Conservation (phyloP, 164 flowering plant genomes). For the Berberis vulgaris region DNA sequence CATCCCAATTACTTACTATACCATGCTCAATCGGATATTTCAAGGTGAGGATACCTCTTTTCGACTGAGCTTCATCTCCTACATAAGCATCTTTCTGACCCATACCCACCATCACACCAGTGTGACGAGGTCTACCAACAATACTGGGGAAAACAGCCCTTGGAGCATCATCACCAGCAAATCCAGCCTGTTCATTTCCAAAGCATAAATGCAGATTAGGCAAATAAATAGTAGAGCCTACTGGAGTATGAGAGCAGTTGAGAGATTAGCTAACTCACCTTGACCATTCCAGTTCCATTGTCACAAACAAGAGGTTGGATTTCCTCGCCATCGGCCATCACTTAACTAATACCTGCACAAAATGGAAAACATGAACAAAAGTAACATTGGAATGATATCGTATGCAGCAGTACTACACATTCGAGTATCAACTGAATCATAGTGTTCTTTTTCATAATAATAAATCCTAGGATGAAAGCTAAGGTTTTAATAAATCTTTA, state of each 20-base stretch:
- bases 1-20: conserved; percentile 81
- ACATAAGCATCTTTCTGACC: conserved; percentile 70
- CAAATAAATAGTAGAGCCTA: not conserved
- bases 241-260: not conserved
- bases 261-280: conserved; percentile 22
- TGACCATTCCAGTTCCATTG: conserved; percentile 65
- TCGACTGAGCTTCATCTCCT: conserved; percentile 67
- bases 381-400: not conserved
- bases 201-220: not conserved
- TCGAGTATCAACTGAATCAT: not conserved
- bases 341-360: conserved; percentile 12
- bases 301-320: conserved; percentile 61
- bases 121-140: conserved; percentile 62
- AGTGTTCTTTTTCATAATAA: too few species aligned
- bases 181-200: conserved; percentile 43
- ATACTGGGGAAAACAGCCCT: conserved; percentile 73
- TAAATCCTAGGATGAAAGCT: too few species aligned
- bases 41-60: conserved; percentile 57
- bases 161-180: conserved; percentile 83
- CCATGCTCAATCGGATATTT: conserved; percentile 84
- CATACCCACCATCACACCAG: conserved; percentile 73
- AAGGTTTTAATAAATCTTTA: too few species aligned
- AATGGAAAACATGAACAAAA: not conserved
- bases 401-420: not conserved
- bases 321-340: conserved; percentile 57